Evolutionary conservation across 2,329 filamentous ascomycete species (phyloP).

Genomic region (Xylariaceae sp.): DNA sequence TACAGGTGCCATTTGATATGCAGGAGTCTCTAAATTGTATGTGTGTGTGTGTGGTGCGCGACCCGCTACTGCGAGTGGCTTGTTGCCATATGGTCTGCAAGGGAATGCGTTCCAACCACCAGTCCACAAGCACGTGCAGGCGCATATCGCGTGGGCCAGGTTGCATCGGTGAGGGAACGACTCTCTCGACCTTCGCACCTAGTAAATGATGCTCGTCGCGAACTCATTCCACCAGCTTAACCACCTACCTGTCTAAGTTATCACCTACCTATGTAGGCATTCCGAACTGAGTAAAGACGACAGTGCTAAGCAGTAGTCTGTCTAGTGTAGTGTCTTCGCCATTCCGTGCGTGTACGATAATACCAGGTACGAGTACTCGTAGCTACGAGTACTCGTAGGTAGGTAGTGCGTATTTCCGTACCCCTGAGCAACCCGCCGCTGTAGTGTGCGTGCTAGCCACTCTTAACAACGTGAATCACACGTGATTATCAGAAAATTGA

Average conservation of each 20-base stretch:
- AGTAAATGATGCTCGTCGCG: not conserved
- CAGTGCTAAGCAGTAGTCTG: too few species aligned
- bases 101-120: conserved; percentile 14
- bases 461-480: not conserved
- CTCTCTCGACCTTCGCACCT: not conserved
- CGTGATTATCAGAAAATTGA: not conserved
- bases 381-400: not conserved
- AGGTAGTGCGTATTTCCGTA: not conserved
- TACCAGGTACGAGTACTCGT: too few species aligned
- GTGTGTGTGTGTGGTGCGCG: not conserved
- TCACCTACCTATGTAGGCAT: too few species aligned
- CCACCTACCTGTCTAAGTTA: not conserved
- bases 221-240: not conserved
- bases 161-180: conserved; percentile 6
- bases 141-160: conserved; percentile 13
- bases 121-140: conserved; percentile 21
- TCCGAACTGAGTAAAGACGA: too few species aligned
- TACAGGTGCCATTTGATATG: conserved; percentile 3
- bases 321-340: too few species aligned
- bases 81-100: conserved; percentile 21
- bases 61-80: conserved; percentile 5
- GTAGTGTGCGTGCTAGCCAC: too few species aligned
- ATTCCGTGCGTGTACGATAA: too few species aligned
- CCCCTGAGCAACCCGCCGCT: not conserved
- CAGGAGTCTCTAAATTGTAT: conserved; percentile 4